Evolutionary conservation across 1,284 basidiomycete species (phyloP), one percentile per base, ranked within the genome.

Genomic region (Cronartium quercuum): DNA sequence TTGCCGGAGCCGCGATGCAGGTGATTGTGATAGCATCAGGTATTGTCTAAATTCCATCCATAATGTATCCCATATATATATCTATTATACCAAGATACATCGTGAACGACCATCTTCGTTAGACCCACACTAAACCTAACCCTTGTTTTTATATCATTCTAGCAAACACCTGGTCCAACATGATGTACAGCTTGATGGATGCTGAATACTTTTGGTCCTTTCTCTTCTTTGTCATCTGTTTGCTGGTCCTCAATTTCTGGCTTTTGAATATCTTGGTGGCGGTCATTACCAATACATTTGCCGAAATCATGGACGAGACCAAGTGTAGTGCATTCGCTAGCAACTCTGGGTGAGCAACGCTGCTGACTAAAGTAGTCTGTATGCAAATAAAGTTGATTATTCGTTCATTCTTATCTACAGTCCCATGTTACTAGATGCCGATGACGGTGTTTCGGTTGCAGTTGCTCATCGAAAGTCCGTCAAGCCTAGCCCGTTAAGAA

Each of bases 241-340:
- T 82, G 63, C 78, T 82, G 12, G 66, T 75, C 3, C 40, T 75
- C 9, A 66, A 65, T 34, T 73, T 41, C 57, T 77, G 76, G 76
- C 77, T 97, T 74, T 90, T 95, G 84, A 95, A 96, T 81, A 83
- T 96, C 76, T 91, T 97, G 81, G 92, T 98, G 76, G 95, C 94
- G 38, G 94, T 98, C 58, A 96, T 98, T 78, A 94, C 94, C 58
- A 92, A 94, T 81, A 93, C 92, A 0, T 98, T 98, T 82, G 89
- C 89, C 34, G 91, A 90, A 15, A 95, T 98, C 77, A 86, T 92
- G 24, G 87, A 89, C 6, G 89, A 92, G 78, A 98, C 94, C 1
- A 88, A 91, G 81, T 90, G 90, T 81, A 94, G 92, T 81, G 95
- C 95, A 0, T 98, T 98, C 81, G 92, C 92, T 51, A 87, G 87